Base-by-base conservation (phyloP, 352 stramenopile species). In the Sclerospora graminicola region DNA sequence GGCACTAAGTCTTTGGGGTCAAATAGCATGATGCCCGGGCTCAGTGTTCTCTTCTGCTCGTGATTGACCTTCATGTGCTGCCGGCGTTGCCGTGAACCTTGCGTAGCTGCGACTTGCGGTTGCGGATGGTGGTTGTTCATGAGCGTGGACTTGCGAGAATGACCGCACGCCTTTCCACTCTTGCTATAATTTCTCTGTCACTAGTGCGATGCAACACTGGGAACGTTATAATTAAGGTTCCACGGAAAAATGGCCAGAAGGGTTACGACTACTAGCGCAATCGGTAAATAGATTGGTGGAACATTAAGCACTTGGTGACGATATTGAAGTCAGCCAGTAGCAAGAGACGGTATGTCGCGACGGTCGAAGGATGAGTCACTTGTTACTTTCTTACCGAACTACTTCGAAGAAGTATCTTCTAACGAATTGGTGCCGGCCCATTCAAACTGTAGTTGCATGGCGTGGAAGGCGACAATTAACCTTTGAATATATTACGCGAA, bases 1-100 rank as follows among this genome's bases (percentile, higher is more conserved):
- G 32, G 33, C 28, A 58, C 51, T 5, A 80, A 29, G 18, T 76
- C 67, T 16, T 57, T 57, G 15, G 69, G 69, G 35, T 82, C 66
- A 45, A 82, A 82, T 0, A 82, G 41, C 36, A 82, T 54, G 36
- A 82, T 51, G 7, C 66, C 66, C 0, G 60, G 57, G 5, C 47
- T 50, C 35, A 64, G 43, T 9, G 40, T 37, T 35, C 54, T 13
- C 32, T 58, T 58, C 40, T 59, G 49, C 18, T 45, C 36, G 1
- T 44, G 32, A 14, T 35, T 44, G 23, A 16, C 33, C 33, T 54
- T 29, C 29, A 8, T 33, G 40, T 35, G 57, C 0, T 35, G 51
- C 13, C 57, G 29, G 9, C 41, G 57, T 4, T 40, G 34, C 23
- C 32, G 32, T 29, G 35, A 8, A 30, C 23, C 11, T 32, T 27